These are phyloP conservation scores for Vachellia pachyceras DNA, from an alignment of 306 rosid genomes.

Conservation along the genomic window DNA sequence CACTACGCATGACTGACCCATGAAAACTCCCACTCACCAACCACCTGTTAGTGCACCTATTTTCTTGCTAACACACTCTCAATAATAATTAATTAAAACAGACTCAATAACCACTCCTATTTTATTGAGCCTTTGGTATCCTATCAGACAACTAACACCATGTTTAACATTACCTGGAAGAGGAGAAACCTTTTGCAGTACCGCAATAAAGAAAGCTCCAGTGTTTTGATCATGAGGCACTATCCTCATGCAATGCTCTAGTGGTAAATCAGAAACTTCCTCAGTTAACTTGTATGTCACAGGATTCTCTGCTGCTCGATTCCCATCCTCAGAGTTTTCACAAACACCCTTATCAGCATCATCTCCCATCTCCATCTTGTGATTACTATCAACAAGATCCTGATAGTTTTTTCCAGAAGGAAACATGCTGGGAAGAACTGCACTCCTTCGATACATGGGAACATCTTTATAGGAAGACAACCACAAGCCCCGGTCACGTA, in stretches of 20 bases:
- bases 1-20: too few species aligned
- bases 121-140: too few species aligned
- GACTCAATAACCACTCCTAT: too few species aligned
- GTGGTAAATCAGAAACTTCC: conserved; percentile 75
- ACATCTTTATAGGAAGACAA: conserved; percentile 69
- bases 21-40: too few species aligned
- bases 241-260: conserved; percentile 87
- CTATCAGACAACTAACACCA: conserved; percentile 23
- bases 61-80: too few species aligned
- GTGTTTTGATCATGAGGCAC: conserved; percentile 94
- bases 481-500: conserved; percentile 76
- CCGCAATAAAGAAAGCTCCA: conserved; percentile 94
- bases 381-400: conserved; percentile 39
- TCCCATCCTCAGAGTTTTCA: conserved; percentile 48
- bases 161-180: conserved; percentile 66
- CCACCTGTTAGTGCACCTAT: too few species aligned
- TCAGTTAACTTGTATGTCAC: conserved; percentile 44
- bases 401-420: conserved; percentile 66
- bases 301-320: conserved; percentile 44
- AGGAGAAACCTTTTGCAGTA: conserved; percentile 71
- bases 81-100: too few species aligned
- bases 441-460: conserved; percentile 56
- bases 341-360: conserved; percentile 43
- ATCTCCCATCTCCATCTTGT: conserved; percentile 39
- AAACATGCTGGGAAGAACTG: conserved; percentile 82